phyloP scores from a whole-genome alignment of 2,329 filamentous ascomycete genomes.

The Ceratocystis ficicola region DNA sequence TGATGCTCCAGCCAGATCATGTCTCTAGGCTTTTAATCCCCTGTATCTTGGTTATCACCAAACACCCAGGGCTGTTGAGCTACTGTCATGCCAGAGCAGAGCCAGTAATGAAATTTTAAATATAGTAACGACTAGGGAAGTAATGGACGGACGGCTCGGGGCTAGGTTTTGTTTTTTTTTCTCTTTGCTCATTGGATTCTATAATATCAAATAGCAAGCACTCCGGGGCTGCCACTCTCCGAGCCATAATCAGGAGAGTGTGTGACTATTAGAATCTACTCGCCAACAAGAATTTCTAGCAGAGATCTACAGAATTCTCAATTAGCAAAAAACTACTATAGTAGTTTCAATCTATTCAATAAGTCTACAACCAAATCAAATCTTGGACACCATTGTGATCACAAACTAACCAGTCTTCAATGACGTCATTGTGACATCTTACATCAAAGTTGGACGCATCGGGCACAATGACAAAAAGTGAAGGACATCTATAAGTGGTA shows the following conservation, averaged over 20 bases:
- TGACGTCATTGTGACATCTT: not conserved
- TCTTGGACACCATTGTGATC: no score
- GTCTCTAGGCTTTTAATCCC: no score
- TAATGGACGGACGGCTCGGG: constrained; percentile 14
- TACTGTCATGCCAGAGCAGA: not conserved
- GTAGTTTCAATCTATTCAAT: not conserved
- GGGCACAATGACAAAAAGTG: no score
- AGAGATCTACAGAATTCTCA: not conserved
- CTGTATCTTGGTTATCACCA: constrained; percentile 14
- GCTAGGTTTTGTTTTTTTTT: not conserved
- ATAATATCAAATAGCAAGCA: not conserved
- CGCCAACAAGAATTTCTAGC: not conserved
- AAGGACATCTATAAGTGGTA: no score
- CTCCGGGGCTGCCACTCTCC: no score
- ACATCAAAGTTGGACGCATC: not conserved
- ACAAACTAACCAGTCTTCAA: no score
- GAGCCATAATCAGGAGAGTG: no score
- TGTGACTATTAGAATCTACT: not conserved
- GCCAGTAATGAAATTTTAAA: constrained; percentile 14
- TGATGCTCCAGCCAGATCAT: not conserved
- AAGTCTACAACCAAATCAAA: no score
- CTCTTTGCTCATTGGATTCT: not conserved
- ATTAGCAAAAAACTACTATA: not conserved
- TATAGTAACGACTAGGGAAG: constrained; percentile 17
- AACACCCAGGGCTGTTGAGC: not conserved